phyloP scores from a whole-genome alignment of 768 basidiomycete species.

The Saitozyma sp. region DNA sequence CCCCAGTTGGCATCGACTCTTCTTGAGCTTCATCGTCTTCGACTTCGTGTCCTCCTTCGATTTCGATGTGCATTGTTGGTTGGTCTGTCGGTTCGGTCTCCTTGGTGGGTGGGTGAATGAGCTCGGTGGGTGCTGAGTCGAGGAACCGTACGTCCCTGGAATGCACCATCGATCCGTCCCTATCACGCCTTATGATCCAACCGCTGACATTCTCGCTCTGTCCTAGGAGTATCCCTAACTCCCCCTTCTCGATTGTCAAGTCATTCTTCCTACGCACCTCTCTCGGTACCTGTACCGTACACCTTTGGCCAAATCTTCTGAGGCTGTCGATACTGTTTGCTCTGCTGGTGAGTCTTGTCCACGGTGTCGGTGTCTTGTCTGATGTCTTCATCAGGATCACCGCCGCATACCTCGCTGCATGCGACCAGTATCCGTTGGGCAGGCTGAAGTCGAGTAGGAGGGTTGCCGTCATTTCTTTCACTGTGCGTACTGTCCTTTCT shows the following conservation, averaged over 20 bases:
- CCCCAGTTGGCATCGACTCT: background rate
- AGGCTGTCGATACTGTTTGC: background rate
- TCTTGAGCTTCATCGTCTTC: too few relatives aligned
- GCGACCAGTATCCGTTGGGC: constrained; percentile 1
- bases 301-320: background rate
- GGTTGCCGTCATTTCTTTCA: background rate
- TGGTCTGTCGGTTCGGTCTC: too few relatives aligned
- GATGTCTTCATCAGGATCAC: background rate
- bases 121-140: too few relatives aligned
- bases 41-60: too few relatives aligned
- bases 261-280: background rate
- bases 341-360: constrained; percentile 1
- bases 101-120: too few relatives aligned
- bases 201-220: too few relatives aligned
- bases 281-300: background rate
- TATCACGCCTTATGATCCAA: too few relatives aligned
- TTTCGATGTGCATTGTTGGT: too few relatives aligned
- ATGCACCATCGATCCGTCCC: too few relatives aligned
- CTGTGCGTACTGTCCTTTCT: background rate
- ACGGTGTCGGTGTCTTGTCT: background rate
- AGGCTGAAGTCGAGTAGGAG: background rate
- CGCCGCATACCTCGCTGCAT: background rate
- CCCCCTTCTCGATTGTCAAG: constrained; percentile 1
- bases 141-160: too few relatives aligned
- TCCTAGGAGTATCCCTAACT: too few relatives aligned